Percentiles rank a stretch among this genome's conserved stretches.
Conservation (phyloP, 768 basidiomycete genomes). For the Rhodotorula sphaerocarpa region DNA sequence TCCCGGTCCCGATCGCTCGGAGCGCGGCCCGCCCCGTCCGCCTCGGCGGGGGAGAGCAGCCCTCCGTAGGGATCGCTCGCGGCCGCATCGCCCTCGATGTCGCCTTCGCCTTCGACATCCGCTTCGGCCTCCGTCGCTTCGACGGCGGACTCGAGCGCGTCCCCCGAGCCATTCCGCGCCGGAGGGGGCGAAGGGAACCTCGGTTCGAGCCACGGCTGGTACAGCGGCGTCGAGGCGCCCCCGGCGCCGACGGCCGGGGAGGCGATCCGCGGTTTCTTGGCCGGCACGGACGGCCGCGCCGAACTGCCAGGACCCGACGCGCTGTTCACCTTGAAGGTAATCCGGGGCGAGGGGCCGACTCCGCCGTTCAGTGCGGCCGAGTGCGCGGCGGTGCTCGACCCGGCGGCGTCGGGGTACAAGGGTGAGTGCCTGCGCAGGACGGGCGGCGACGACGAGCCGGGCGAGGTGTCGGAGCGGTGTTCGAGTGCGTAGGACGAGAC, state of each 20-base stretch:
- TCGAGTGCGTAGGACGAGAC: not conserved
- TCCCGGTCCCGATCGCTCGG: constrained; percentile 58
- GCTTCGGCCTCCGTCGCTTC: no score
- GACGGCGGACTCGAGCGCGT: no score
- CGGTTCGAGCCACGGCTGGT: constrained; percentile 44
- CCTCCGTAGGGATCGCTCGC: constrained; percentile 65
- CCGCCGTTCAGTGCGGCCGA: no score
- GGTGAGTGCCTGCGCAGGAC: not conserved
- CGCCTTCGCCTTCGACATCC: not conserved
- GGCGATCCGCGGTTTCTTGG: not conserved
- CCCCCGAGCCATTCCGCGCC: not conserved
- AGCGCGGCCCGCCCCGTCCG: constrained; percentile 62
- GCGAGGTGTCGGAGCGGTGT: not conserved
- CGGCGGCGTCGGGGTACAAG: not conserved
- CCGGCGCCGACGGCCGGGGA: not conserved
- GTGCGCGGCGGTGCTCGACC: not conserved
- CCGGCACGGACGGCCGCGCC: no score
- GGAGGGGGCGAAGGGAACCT: constrained; percentile 38
- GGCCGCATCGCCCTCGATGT: constrained; percentile 46
- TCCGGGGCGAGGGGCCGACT: no score
- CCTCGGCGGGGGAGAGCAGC: constrained; percentile 58
- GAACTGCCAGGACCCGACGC: no score
- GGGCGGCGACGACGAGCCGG: not conserved
- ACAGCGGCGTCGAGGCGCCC: not conserved
- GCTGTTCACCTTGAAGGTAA: not conserved